Base-by-base conservation (phyloP, 495 filamentous ascomycete species). In the Lasiosphaeris hirsuta region DNA sequence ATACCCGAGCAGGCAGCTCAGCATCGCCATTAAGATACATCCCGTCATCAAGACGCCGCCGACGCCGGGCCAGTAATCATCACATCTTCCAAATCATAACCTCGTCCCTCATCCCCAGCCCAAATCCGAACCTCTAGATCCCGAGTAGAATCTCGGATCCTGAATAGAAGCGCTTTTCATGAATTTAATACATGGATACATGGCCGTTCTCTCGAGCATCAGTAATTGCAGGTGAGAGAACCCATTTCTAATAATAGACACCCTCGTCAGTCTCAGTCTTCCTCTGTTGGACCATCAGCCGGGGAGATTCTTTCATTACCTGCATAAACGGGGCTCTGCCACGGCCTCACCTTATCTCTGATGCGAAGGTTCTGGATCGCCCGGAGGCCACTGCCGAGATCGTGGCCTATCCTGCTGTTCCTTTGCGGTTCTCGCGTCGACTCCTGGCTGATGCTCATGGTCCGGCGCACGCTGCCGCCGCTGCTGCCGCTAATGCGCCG, bases 271-370 rank as follows among this genome's bases (percentile, higher is more conserved):
- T 46, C 39, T 59, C 49, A 59, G 48, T 42, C 33, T 49, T 51
- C 4, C 19, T 40, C 57, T 60, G 37, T 37, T 30, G 33, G 35
- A 9, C 17, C 3, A 59, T 59, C 41, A 53, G 48, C 18, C 42
- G 10, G 11, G 41, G 56, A 39, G 37, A 35, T 51, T 58, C 19
- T 40, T 30, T 17, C 48, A 61, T 62, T 68, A 75, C 73, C 73
- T 69, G 72, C 65, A 67, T 77, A 75, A 35, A 75, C 64, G 35
- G 73, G 70, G 43, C 71, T 65, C 63, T 77, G 68, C 74, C 72
- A 76, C 41, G 62, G 63, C 38, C 63, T 61, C 62, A 68, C 65
- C 64, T 66, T 68, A 48, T 66, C 49, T 57, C 59, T 63, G 10
- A 56, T 50, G 51, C 65, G 60, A 17, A 59, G 46, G 40, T 61